A percentile compares a stretch with the other conserved stretches of the same genome.
These are phyloP conservation scores for Chrysoporthe deuterocubensis DNA, from an alignment of 2,329 filamentous ascomycete genomes.

Conservation along the genomic window DNA sequence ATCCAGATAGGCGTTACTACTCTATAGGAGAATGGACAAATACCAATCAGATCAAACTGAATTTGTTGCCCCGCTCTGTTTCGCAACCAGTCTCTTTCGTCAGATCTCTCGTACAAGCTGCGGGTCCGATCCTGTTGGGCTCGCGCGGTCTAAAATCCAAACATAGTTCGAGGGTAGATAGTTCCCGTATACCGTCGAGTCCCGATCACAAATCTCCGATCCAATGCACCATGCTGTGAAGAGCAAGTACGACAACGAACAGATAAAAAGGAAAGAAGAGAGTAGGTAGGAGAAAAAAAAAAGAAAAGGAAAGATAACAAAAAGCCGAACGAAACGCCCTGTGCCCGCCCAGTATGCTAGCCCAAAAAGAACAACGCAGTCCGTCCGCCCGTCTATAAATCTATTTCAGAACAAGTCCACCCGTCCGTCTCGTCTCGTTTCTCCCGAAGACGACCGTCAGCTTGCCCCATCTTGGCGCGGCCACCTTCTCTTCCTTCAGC, in stretches of 20 bases:
- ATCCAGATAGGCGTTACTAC: constrained; percentile 9
- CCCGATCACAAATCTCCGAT: neutral
- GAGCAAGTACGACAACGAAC: neutral
- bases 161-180: neutral
- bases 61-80: neutral
- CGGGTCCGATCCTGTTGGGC: neutral
- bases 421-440: neutral
- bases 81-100: neutral
- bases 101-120: neutral
- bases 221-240: constrained; percentile 15
- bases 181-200: neutral
- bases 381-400: neutral
- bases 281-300: neutral
- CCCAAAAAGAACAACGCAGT: neutral
- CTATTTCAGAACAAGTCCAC: neutral
- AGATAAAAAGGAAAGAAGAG: neutral
- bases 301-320: neutral
- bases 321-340: neutral
- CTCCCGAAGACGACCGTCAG: neutral
- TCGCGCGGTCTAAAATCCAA: neutral
- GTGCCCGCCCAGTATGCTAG: neutral
- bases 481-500: neutral
- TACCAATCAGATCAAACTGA: neutral
- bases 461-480: neutral
- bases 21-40: neutral